phyloP scores from a whole-genome alignment of 805 yeast species.

The Yarrowia keelungensis region DNA sequence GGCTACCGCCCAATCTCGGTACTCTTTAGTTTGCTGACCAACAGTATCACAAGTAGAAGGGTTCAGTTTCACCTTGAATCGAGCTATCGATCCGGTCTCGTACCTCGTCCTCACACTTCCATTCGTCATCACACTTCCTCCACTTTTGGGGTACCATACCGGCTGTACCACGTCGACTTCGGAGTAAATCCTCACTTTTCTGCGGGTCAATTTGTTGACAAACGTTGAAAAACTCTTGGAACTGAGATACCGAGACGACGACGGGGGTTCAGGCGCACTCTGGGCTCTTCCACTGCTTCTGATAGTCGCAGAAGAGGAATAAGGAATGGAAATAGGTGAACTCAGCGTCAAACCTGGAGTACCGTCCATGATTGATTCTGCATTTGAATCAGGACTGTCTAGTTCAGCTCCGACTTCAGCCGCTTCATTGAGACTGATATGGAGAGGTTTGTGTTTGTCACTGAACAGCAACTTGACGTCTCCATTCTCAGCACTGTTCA shows the following conservation, averaged over 20 bases:
- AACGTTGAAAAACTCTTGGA: constrained; percentile 5
- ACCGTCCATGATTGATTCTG: constrained; percentile 6
- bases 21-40: constrained; percentile 18
- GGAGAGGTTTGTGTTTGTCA: constrained; percentile 1
- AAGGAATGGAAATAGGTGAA: constrained; percentile 4
- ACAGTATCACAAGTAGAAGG: constrained; percentile 20
- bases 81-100: constrained; percentile 9
- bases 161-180: constrained; percentile 28
- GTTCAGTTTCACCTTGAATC: constrained; percentile 27
- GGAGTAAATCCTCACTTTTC: constrained; percentile 15
- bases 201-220: not conserved
- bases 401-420: not conserved
- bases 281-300: not conserved
- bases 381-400: not conserved
- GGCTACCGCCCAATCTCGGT: constrained; percentile 22
- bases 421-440: constrained; percentile 5
- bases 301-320: not conserved
- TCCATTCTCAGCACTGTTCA: not conserved
- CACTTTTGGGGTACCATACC: constrained; percentile 27
- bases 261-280: not conserved
- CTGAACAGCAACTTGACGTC: constrained; percentile 4
- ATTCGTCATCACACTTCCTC: constrained; percentile 18
- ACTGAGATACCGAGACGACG: constrained; percentile 1
- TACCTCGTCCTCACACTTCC: constrained; percentile 11
- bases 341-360: not conserved